Base-by-base conservation (phyloP, 768 basidiomycete genomes). In the Coprinellus aureogranulatus region DNA sequence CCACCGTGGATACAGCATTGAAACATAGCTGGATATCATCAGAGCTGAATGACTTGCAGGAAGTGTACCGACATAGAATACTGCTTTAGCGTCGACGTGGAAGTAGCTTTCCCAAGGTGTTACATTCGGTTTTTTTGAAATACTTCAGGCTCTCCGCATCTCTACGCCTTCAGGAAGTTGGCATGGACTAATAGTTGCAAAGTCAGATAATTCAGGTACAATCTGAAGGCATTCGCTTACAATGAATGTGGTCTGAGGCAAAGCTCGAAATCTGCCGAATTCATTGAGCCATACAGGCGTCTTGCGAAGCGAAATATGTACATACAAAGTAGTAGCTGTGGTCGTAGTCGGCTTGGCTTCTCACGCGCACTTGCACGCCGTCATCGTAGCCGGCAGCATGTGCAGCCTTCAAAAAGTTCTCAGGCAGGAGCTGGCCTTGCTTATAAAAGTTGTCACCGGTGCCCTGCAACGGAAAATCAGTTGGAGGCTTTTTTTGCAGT, bases 251-350 rank as follows among this genome's bases (percentile, higher is more conserved):
- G 63, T 94, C 94, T 11, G 87, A 78, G 18, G 86, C 88, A 67
- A 96, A 96, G 2, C 92, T 94, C 0, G 94, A 93, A 44, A 97
- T 88, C 92, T 94, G 57, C 18, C 53, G 39, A 37, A n/a, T n/a
- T n/a, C n/a, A n/a, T n/a, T n/a, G n/a, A n/a, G n/a, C n/a, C n/a
- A n/a, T n/a, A n/a, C n/a, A n/a, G n/a, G n/a, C n/a, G n/a, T n/a
- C n/a, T n/a, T n/a, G n/a, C n/a, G n/a, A n/a, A n/a, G n/a, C n/a
- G n/a, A n/a, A n/a, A n/a, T n/a, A 39, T 27, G 39, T 18, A 64
- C 78, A 63, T 67, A 78, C 93, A 66, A 96, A 97, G 72, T 87
- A 95, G 68, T 95, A 95, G 53, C 86, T 86, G 67, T 94, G 90
- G 65, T 95, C 92, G 66, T 95, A 96, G 26, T 86, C 92, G 50